Conservation (phyloP, 1,284 basidiomycete species). For the Pulchroboletus neoregius region DNA sequence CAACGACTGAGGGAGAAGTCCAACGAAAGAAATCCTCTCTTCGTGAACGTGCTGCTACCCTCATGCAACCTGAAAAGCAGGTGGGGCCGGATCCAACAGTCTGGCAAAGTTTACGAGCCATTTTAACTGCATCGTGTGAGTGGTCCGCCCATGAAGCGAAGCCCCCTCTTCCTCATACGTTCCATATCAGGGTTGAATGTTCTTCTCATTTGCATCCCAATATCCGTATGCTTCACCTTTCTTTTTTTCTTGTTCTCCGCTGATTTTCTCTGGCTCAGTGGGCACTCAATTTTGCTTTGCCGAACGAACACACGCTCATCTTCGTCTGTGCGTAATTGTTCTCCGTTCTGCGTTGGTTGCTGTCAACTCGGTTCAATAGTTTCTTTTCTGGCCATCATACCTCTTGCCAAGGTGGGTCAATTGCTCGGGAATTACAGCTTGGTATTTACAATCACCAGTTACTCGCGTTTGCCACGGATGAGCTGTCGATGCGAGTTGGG, state of each 20-base stretch:
- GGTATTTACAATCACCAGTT: constrained; percentile 42
- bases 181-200: constrained; percentile 55
- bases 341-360: neutral
- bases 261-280: constrained; percentile 44
- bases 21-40: constrained; percentile 15
- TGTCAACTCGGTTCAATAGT: constrained; percentile 38
- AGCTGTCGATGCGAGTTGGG: constrained; percentile 76
- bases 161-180: constrained; percentile 1
- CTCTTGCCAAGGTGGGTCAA: constrained; percentile 61
- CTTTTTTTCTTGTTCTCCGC: neutral
- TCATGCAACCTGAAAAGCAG: constrained; percentile 34
- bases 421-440: neutral
- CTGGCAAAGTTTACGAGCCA: constrained; percentile 43
- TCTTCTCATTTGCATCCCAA: constrained; percentile 61
- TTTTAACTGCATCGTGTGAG: constrained; percentile 52
- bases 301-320: constrained; percentile 53
- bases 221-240: constrained; percentile 49
- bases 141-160: neutral
- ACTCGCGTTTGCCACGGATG: constrained; percentile 85
- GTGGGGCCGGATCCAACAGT: constrained; percentile 43
- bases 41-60: constrained; percentile 17
- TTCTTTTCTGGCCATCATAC: constrained; percentile 70
- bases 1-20: neutral
- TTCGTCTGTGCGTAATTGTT: constrained; percentile 60
- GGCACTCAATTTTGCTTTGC: constrained; percentile 64